A percentile compares a stretch with the other conserved stretches of the same genome.
Evolutionary conservation across 2,329 filamentous ascomycete genomes (phyloP).

Genomic region (Colletotrichum sp.): DNA sequence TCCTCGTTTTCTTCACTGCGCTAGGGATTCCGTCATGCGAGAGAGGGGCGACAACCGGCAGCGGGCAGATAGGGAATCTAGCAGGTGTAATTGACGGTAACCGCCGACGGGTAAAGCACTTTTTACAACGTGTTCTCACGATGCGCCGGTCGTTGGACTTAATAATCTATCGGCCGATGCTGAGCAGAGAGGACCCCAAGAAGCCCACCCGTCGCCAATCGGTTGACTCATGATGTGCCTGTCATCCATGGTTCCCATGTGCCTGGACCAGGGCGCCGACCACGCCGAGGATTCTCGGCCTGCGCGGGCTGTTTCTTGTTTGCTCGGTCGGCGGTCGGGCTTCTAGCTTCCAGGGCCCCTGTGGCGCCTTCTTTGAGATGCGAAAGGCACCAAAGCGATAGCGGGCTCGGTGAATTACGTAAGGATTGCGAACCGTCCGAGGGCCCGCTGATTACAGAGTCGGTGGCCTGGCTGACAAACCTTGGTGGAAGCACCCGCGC

Average conservation of each 20-base stretch:
- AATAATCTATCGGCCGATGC: background rate
- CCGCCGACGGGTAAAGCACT: background rate
- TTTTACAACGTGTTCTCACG: background rate
- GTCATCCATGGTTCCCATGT: background rate
- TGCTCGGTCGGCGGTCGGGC: slow-evolving; percentile 9
- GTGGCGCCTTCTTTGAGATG: background rate
- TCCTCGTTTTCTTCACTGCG: background rate
- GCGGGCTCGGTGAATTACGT: background rate
- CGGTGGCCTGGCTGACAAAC: background rate
- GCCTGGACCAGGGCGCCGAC: background rate
- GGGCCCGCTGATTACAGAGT: background rate
- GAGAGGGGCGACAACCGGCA: background rate
- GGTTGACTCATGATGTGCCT: slow-evolving; percentile 16
- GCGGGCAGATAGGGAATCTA: background rate
- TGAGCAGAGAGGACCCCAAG: background rate
- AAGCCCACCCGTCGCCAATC: background rate
- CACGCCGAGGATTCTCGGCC: slow-evolving; percentile 12
- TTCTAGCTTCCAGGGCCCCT: background rate
- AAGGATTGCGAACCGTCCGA: background rate
- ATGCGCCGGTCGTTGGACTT: background rate
- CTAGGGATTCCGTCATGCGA: slow-evolving; percentile 10
- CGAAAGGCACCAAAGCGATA: background rate
- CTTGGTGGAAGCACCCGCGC: background rate
- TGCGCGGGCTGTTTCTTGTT: background rate
- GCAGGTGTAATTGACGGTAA: background rate